Evolutionary conservation across 495 filamentous ascomycete genomes (phyloP).

Genomic region (Penicillium canariense): DNA sequence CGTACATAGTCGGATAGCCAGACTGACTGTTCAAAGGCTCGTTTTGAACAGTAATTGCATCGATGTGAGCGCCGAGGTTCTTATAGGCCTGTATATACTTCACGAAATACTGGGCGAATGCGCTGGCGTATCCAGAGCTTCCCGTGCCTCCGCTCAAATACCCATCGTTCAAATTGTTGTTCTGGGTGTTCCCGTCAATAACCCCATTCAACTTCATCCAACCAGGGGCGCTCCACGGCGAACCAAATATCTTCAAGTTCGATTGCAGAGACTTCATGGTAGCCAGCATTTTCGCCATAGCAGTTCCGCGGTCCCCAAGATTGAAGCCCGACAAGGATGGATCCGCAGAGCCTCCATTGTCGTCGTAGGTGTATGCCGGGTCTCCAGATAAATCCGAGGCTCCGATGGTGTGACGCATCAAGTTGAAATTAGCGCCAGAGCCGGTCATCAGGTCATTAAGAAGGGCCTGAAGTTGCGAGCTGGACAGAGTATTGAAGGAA

Average conservation of each 20-base stretch:
- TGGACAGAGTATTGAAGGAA: slow-evolving; percentile 45
- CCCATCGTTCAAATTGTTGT: slow-evolving; percentile 52
- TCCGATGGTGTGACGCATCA: slow-evolving; percentile 56
- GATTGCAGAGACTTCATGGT: slow-evolving; percentile 31
- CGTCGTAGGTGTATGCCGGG: slow-evolving; percentile 53
- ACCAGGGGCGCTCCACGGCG: slow-evolving; percentile 53
- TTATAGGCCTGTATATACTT: slow-evolving; percentile 55
- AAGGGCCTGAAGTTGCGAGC: slow-evolving; percentile 37
- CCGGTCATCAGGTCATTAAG: slow-evolving; percentile 47
- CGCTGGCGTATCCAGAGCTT: slow-evolving; percentile 35
- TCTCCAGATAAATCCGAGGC: slow-evolving; percentile 51
- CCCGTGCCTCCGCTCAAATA: slow-evolving; percentile 25
- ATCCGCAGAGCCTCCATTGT: slow-evolving; percentile 41
- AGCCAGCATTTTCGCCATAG: slow-evolving; percentile 45
- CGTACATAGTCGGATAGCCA: slow-evolving; percentile 55
- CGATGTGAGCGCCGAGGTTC: slow-evolving; percentile 41
- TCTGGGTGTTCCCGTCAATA: slow-evolving; percentile 43
- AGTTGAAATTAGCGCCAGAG: slow-evolving; percentile 45
- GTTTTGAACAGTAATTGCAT: slow-evolving; percentile 58
- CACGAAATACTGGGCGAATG: slow-evolving; percentile 54
- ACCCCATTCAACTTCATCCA: slow-evolving; percentile 59
- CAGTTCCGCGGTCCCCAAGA: slow-evolving; percentile 47
- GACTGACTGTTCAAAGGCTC: slow-evolving; percentile 54
- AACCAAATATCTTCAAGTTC: slow-evolving; percentile 48
- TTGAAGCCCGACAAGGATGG: slow-evolving; percentile 40